These are phyloP conservation scores for Bjerkandera adusta DNA, from an alignment of 1,284 basidiomycete species.

Conservation along the genomic window DNA sequence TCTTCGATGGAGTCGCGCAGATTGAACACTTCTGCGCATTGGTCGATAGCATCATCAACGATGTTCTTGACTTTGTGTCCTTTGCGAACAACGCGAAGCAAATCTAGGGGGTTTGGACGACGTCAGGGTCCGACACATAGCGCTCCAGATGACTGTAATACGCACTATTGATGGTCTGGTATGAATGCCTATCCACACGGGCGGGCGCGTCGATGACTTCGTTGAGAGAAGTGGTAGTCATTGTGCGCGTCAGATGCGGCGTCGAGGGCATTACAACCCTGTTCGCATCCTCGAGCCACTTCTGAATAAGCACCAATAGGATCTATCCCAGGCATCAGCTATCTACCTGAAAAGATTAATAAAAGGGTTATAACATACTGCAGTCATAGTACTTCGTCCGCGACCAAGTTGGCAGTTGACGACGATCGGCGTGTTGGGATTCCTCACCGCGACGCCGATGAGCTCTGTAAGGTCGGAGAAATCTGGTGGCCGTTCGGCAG, in stretches of 20 bases:
- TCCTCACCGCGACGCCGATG: slow-evolving; percentile 81
- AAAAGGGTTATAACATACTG: slow-evolving; percentile 44
- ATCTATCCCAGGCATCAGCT: slow-evolving; percentile 43
- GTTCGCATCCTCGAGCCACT: slow-evolving; percentile 67
- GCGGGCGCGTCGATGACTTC: slow-evolving; percentile 24
- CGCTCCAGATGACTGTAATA: slow-evolving; percentile 1
- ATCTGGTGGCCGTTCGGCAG: slow-evolving; percentile 75
- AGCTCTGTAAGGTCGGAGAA: slow-evolving; percentile 71
- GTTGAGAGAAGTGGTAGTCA: slow-evolving; percentile 40
- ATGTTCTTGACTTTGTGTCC: slow-evolving; percentile 85
- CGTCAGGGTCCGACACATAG: background rate
- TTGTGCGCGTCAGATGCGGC: slow-evolving; percentile 34
- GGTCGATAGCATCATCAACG: slow-evolving; percentile 93
- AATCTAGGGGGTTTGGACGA: slow-evolving; percentile 44
- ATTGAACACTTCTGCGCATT: slow-evolving; percentile 84
- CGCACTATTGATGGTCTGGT: slow-evolving; percentile 80
- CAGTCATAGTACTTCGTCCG: slow-evolving; percentile 90
- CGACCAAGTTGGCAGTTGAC: slow-evolving; percentile 96
- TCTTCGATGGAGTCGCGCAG: slow-evolving; percentile 90
- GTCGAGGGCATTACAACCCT: slow-evolving; percentile 31
- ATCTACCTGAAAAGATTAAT: background rate
- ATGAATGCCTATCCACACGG: slow-evolving; percentile 56
- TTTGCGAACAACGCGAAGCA: slow-evolving; percentile 90
- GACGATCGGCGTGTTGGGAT: slow-evolving; percentile 79
- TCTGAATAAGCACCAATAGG: slow-evolving; percentile 82